Percentiles rank a stretch among this genome's conserved stretches.
Conservation (phyloP, 768 basidiomycete species). For the Amanita subjunquillea region DNA sequence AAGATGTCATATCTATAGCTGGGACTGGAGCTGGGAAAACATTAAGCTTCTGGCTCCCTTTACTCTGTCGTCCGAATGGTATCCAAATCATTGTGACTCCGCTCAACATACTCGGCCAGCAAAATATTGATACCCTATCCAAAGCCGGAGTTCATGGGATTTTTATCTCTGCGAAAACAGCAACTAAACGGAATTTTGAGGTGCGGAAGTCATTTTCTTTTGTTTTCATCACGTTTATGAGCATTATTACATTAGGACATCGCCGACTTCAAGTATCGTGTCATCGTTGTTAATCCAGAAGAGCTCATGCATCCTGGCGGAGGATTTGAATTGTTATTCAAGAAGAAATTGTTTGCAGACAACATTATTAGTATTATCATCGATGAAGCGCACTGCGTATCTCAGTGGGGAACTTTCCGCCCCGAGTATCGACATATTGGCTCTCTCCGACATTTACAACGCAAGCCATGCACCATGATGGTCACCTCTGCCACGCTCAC, state of each 20-base stretch:
- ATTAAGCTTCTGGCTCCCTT: conserved; percentile 8
- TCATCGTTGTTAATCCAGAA: conserved; percentile 13
- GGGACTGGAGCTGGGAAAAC: conserved; percentile 8
- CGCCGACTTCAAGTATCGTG: conserved; percentile 3
- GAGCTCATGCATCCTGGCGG: conserved; percentile 7
- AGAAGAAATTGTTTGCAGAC: conserved; percentile 9
- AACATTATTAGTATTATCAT: conserved; percentile 16
- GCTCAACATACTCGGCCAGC: too few species aligned
- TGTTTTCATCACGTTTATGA: too few species aligned
- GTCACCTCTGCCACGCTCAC: not conserved
- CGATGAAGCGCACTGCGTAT: conserved; percentile 23
- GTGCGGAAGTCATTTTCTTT: too few species aligned
- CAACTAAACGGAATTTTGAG: too few species aligned
- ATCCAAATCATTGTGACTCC: not conserved
- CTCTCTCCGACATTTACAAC: conserved; percentile 3
- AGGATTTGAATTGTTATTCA: conserved; percentile 8
- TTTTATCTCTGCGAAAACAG: not conserved
- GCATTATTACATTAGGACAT: conserved; percentile 1
- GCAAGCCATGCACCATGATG: not conserved
- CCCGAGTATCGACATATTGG: conserved; percentile 15
- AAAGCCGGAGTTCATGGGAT: too few species aligned
- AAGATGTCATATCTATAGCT: conserved; percentile 14
- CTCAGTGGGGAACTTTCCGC: conserved; percentile 19
- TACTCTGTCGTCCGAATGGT: conserved; percentile 4
- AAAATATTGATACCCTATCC: too few species aligned